Base-by-base conservation (phyloP, 1,139 yeast genomes). In the Suhomyces ambrosiae region DNA sequence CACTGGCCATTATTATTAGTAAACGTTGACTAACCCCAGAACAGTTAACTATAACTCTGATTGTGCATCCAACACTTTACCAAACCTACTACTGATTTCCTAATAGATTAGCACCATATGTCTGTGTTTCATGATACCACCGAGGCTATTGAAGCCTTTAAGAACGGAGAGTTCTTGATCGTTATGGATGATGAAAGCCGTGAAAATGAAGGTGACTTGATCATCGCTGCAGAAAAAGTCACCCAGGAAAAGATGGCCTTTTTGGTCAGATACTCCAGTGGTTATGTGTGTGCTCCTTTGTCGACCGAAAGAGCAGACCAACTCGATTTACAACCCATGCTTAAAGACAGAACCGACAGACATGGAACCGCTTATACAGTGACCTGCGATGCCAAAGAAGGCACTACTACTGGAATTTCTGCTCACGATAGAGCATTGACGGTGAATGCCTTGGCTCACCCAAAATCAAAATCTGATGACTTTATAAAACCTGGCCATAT, bases 311-410 rank as follows among this genome's bases (percentile, higher is more conserved):
- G 86, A 44, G 97, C 97, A 3, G 95, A 90, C 58, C 61, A 72
- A 34, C 74, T 92, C 38, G 84, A 84, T 27, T 74, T 94, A 44
- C 96, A 90, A 25, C 76, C 87, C 36, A 86, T 94, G 95, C 65
- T 82, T 39, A 66, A 74, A 12, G 61, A 75, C 45, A 59, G 61
- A 48, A 74, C 85, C 7, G 98, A 94, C 59, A 81, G 95, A 60
- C 97, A 92, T 56, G 95, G 96, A 10, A 94, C 99, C 5, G 97
- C 97, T 3, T 94, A 92, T 64, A 92, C 98, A 1, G 81, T 92
- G 33, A 87, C 97, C 2, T 87, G 89, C 42, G 99, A 94, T 61
- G 81, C 71, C 49, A 80, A 74, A 24, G 76, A 79, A 39, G 96
- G 95, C 23, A 90, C 97, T 25, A 87, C 98, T n/a, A 92, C 98